Evolutionary conservation across 2,329 filamentous ascomycete species (phyloP).

Genomic region (Hypoxylon sp.): DNA sequence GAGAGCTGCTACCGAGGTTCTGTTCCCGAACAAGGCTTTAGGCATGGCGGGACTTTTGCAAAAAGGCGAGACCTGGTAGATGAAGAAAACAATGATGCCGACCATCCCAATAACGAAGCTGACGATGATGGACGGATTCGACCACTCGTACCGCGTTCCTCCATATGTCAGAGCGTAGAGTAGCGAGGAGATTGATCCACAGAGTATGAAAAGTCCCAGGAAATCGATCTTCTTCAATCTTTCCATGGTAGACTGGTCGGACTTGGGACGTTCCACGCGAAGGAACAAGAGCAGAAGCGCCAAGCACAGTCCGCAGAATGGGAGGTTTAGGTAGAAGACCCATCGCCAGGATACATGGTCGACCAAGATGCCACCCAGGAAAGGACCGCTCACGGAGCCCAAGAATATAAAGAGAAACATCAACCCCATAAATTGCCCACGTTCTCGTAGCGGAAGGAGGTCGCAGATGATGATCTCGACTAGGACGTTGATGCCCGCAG

Average conservation of each 20-base stretch:
- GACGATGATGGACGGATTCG: constrained; percentile 23
- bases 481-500: constrained; percentile 54
- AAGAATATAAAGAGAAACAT: constrained; percentile 52
- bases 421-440: constrained; percentile 58
- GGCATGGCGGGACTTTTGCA: constrained; percentile 58
- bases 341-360: constrained; percentile 55
- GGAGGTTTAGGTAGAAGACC: constrained; percentile 58
- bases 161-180: constrained; percentile 56
- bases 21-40: constrained; percentile 43
- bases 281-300: constrained; percentile 46
- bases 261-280: constrained; percentile 16
- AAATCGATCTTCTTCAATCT: constrained; percentile 54
- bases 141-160: constrained; percentile 32
- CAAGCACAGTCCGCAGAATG: constrained; percentile 31
- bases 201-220: constrained; percentile 56
- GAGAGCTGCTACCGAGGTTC: constrained; percentile 6
- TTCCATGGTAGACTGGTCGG: constrained; percentile 14
- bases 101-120: constrained; percentile 29
- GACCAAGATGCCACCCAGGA: constrained; percentile 48
- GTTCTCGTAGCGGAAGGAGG: constrained; percentile 62
- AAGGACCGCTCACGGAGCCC: constrained; percentile 52
- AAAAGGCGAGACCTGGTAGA: constrained; percentile 15
- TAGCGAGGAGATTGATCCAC: constrained; percentile 50
- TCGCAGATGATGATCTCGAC: constrained; percentile 65
- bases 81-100: constrained; percentile 25